Percentiles rank a stretch among this genome's conserved stretches.
Evolutionary conservation across 139 green algal genomes (phyloP).

Genomic region (Tetradesmus obliquus): DNA sequence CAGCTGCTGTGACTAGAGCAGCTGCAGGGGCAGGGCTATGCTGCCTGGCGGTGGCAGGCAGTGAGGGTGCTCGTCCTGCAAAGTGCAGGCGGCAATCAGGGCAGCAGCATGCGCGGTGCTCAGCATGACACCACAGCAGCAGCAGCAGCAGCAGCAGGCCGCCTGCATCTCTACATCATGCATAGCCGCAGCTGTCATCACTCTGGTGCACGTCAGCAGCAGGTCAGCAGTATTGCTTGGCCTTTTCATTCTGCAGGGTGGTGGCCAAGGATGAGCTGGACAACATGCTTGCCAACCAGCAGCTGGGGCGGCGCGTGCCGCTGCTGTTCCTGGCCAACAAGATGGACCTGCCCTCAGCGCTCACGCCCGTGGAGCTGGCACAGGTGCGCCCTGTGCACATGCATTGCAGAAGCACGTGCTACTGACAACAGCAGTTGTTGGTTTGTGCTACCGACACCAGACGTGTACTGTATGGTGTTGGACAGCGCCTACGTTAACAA

Average conservation of each 20-base stretch:
- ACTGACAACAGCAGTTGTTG: background rate
- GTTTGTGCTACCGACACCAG: background rate
- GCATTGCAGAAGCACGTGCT: background rate
- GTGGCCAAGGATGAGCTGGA: conserved; percentile 79
- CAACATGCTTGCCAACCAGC: conserved; percentile 66
- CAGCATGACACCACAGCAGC: background rate
- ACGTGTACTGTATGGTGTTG: too few relatives aligned
- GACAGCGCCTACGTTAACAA: too few relatives aligned
- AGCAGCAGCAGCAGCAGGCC: background rate
- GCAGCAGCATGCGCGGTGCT: background rate
- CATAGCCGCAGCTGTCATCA: background rate
- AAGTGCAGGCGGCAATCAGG: background rate
- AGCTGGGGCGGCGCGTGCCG: conserved; percentile 59
- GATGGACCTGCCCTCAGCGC: conserved; percentile 76
- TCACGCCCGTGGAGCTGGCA: conserved; percentile 76
- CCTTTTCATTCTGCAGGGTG: conserved; percentile 52
- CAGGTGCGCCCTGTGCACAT: conserved; percentile 49
- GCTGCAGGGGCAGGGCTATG: background rate
- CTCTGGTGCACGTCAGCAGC: background rate
- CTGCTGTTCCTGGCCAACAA: conserved; percentile 89
- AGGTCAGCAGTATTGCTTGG: background rate
- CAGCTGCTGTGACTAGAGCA: too few relatives aligned
- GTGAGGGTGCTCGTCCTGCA: background rate
- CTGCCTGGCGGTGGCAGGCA: background rate
- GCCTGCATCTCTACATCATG: background rate